phyloP scores from a whole-genome alignment of 129 eudicot genomes.

The Saussurea involucrata region DNA sequence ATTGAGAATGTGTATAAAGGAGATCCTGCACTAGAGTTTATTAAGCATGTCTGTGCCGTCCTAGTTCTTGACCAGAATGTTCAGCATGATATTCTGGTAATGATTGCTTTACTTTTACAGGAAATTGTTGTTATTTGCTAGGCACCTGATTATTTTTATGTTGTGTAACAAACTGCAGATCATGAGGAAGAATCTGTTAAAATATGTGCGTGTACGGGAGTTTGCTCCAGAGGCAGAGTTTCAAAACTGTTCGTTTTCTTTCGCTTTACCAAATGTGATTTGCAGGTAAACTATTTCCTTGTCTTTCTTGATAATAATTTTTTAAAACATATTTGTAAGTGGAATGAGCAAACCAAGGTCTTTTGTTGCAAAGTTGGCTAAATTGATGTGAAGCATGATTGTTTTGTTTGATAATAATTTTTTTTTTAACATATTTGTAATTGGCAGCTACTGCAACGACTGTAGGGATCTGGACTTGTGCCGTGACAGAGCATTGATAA shows the following conservation, averaged over 20 bases:
- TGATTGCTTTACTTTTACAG: not conserved
- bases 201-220: constrained; percentile 65
- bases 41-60: constrained; percentile 84
- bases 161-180: constrained; percentile 40
- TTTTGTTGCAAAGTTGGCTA: not conserved
- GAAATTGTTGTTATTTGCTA: not conserved
- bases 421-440: not conserved
- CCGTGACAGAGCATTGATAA: constrained; percentile 53
- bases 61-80: constrained; percentile 81
- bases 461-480: constrained; percentile 89
- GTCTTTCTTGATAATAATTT: too few species aligned
- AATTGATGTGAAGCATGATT: not conserved
- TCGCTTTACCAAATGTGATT: constrained; percentile 81
- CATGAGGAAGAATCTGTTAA: constrained; percentile 75
- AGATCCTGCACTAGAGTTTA: constrained; percentile 80
- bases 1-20: constrained; percentile 37
- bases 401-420: not conserved
- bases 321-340: too few species aligned
- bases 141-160: not conserved
- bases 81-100: constrained; percentile 89
- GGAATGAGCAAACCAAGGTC: too few species aligned
- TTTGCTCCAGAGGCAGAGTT: constrained; percentile 98
- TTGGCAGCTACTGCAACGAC: constrained; percentile 83
- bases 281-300: constrained; percentile 63
- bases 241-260: constrained; percentile 35